Evolutionary conservation across 192 early-diverging fungal species (phyloP), one percentile per base, ranked within the genome.

Genomic region (Linnemannia elongata): DNA sequence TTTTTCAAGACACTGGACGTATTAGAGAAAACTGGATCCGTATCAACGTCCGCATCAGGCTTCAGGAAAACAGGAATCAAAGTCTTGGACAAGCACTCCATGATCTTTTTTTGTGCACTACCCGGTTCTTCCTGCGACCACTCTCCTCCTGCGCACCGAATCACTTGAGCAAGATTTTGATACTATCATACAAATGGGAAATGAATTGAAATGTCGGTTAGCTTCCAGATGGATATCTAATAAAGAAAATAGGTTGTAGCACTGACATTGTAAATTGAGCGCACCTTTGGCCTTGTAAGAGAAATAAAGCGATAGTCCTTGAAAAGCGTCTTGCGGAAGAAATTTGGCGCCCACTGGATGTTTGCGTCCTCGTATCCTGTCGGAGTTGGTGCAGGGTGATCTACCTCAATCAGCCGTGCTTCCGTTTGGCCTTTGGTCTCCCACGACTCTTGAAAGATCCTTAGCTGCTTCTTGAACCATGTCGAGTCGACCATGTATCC

Each of bases 341-440:
- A 30, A 44, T 81, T 81, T 45, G 85, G 85, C 13, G 80, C 33
- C 85, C 85, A 87, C 9, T 78, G 74, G 27, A 87, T 69, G 13
- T 74, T 38, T 3, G 49, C 44, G n/a, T 45, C 38, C 55, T 78
- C 41, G 18, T 70, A 72, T 4, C 27, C 68, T 10, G 45, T 39
- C 1, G 85, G 85, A 0, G 74, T 35, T 6, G 76, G 47, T 9
- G 76, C 79, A 20, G 85, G 76, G 22, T 77, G 75, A 0, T 77
- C 63, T 13, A 44, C 9, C 54, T 87, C 85, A 1, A 81, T 52
- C 4, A 76, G 33, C 17, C 60, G 57, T 0, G 74, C 74, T 39
- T n/a, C 63, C 5, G 18, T 52, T 42, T 68, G 20, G 27, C 85
- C 85, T 27, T 71, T 76, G 30, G 85, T 75, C 10, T 54, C 49